Conservation (phyloP, 2,329 filamentous ascomycete genomes). For the Cryphonectria parasitica region DNA sequence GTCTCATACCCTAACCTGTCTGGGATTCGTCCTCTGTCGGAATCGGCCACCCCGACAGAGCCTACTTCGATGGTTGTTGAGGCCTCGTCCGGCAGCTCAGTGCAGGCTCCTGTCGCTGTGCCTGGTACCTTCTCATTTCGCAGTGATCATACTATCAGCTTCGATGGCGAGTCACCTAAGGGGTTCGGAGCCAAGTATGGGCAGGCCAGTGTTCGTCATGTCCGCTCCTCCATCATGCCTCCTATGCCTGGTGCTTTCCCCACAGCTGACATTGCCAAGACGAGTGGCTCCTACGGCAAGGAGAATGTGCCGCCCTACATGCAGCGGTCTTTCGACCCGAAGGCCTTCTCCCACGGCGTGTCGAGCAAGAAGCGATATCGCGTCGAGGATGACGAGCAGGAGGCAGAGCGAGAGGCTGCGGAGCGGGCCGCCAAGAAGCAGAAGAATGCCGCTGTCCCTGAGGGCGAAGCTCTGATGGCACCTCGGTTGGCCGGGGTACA, state of each 20-base stretch:
- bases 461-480: conserved; percentile 57
- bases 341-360: conserved; percentile 64
- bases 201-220: conserved; percentile 65
- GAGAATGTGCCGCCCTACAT: conserved; percentile 53
- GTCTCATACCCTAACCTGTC: conserved; percentile 60
- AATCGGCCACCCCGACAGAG: conserved; percentile 33
- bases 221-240: conserved; percentile 55
- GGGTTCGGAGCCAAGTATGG: conserved; percentile 62
- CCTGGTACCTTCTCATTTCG: conserved; percentile 68
- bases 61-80: conserved; percentile 13
- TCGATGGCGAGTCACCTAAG: conserved; percentile 50
- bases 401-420: conserved; percentile 51
- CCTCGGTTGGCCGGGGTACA: conserved; percentile 44
- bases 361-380: conserved; percentile 68
- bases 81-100: not conserved
- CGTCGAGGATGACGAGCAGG: conserved; percentile 60
- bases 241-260: conserved; percentile 63
- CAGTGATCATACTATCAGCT: conserved; percentile 66
- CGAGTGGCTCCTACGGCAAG: conserved; percentile 51
- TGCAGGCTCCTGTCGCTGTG: conserved; percentile 39
- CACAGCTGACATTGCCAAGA: conserved; percentile 34
- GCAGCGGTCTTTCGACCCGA: conserved; percentile 36
- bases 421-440: conserved; percentile 63
- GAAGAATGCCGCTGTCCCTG: conserved; percentile 52
- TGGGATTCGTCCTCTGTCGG: conserved; percentile 37